Conservation (phyloP, 2,329 filamentous ascomycete genomes). For the Ceratocystis smalleyi region DNA sequence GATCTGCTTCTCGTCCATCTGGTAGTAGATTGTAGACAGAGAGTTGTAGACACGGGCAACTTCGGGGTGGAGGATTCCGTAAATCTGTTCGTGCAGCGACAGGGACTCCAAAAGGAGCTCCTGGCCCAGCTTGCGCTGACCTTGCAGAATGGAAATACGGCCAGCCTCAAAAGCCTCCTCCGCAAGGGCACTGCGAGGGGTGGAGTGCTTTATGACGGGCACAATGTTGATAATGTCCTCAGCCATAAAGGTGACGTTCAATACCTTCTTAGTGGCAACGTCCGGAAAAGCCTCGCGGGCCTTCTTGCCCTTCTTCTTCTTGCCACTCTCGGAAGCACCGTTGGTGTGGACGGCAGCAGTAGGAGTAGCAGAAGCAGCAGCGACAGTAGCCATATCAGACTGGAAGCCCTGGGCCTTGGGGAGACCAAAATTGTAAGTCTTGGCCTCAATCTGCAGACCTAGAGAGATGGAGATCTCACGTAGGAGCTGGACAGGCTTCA, state of each 20-base stretch:
- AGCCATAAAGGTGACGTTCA: constrained; percentile 51
- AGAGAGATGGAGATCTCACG: constrained; percentile 81
- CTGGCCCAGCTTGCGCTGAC: constrained; percentile 88
- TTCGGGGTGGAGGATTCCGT: constrained; percentile 91
- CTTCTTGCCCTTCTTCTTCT: constrained; percentile 45
- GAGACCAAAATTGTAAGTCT: constrained; percentile 32
- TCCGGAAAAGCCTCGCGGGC: constrained; percentile 38
- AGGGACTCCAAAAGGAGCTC: constrained; percentile 91
- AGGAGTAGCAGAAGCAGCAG: constrained; percentile 24
- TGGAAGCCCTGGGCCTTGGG: constrained; percentile 10
- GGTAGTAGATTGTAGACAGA: constrained; percentile 88
- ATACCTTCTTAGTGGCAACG: constrained; percentile 28
- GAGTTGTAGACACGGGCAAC: constrained; percentile 91
- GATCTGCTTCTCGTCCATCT: constrained; percentile 92
- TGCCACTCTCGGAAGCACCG: constrained; percentile 29
- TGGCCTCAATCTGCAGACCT: constrained; percentile 72
- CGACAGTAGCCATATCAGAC: constrained; percentile 19
- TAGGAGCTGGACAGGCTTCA: constrained; percentile 68
- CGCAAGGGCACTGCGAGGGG: constrained; percentile 74
- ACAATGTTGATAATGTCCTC: constrained; percentile 87
- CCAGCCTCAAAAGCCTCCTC: constrained; percentile 94
- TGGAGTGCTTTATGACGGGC: constrained; percentile 88
- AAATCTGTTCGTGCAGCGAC: constrained; percentile 95
- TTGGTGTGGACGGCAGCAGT: constrained; percentile 24
- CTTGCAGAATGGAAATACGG: constrained; percentile 86